phyloP scores from a whole-genome alignment of 345 rosid genomes.

The Citrus hindsii region DNA sequence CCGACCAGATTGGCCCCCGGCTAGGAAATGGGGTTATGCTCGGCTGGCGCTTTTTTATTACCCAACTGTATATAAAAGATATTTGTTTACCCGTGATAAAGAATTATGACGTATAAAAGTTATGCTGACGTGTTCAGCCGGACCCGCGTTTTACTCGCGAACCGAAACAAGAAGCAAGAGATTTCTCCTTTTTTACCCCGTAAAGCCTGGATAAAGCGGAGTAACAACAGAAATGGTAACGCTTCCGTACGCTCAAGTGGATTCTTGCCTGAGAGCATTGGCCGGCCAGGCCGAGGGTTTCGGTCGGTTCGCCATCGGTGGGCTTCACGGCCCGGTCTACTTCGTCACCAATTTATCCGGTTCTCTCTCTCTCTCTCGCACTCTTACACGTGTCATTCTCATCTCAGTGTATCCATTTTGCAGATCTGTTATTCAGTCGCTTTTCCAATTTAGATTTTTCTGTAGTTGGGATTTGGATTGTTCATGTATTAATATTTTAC shows the following conservation, averaged over 20 bases:
- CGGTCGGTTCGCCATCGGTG: constrained; percentile 81
- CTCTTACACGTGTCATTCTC: background rate
- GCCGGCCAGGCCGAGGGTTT: constrained; percentile 90
- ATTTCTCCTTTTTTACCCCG: background rate
- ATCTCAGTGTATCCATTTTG: background rate
- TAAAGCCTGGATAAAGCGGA: background rate
- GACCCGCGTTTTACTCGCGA: background rate
- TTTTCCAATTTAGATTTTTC: too few relatives aligned
- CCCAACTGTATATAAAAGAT: too few relatives aligned
- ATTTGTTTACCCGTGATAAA: too few relatives aligned
- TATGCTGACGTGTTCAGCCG: background rate
- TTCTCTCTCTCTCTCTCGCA: background rate
- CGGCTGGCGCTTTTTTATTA: too few relatives aligned
- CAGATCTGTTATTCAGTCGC: too few relatives aligned
- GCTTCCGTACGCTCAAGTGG: constrained; percentile 63
- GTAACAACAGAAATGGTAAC: background rate
- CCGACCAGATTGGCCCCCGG: too few relatives aligned
- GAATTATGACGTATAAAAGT: background rate
- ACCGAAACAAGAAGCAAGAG: background rate
- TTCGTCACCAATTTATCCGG: constrained; percentile 73
- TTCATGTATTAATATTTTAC: too few relatives aligned
- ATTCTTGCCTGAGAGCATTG: constrained; percentile 67
- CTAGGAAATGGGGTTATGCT: too few relatives aligned
- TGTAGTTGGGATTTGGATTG: too few relatives aligned
- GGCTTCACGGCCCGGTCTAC: constrained; percentile 65